Evolutionary conservation across 1,284 basidiomycete genomes (phyloP), one percentile per base, ranked within the genome.

Genomic region (Cutaneotrichosporon curvatum): DNA sequence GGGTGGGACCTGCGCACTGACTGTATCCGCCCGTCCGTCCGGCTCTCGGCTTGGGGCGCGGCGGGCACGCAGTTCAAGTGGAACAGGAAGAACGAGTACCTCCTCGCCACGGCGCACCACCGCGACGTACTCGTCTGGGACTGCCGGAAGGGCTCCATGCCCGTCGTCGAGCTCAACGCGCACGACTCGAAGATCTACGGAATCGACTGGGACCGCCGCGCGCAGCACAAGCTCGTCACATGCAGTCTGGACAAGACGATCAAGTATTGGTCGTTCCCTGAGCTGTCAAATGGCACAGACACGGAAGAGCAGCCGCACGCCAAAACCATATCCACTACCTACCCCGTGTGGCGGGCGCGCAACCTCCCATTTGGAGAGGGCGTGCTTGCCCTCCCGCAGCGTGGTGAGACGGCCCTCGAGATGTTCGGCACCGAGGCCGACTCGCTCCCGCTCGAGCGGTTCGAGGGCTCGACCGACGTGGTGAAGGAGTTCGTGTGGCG

Each of bases 401-500:
- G 94, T 45, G 87, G 89, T 2, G 85, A 85, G 56, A 85, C 84
- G 8, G 78, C 80, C 0, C 75, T 96, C 19, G 86, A 90, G 65
- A 86, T 98, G 84, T 97, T 83, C 75, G 71, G 73, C 34, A 65
- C 63, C 10, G 57, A 57, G 4, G 44, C 39, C 10, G 44, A 45
- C 3, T 28, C 25, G 25, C 30, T 37, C 9, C 52, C 48, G 11
- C 80, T 90, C 8, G 81, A 85, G 49, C 75, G 77, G 3, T 96
- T 95, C 57, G 85, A 86, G 54, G 92, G 91, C 0, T 90, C 95
- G 66, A 79, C 81, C 0, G 91, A 95, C 60, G 87, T 91, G 4
- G 94, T 97, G 31, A 96, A 96, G 61, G 94, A 99, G 71, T 99
- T 95, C 62, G 91, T 99, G 2, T 97, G 95, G 91, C 76, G 95